Evolutionary conservation across 208 protist genomes (phyloP).

Genomic region (Crithidia expoeki): DNA sequence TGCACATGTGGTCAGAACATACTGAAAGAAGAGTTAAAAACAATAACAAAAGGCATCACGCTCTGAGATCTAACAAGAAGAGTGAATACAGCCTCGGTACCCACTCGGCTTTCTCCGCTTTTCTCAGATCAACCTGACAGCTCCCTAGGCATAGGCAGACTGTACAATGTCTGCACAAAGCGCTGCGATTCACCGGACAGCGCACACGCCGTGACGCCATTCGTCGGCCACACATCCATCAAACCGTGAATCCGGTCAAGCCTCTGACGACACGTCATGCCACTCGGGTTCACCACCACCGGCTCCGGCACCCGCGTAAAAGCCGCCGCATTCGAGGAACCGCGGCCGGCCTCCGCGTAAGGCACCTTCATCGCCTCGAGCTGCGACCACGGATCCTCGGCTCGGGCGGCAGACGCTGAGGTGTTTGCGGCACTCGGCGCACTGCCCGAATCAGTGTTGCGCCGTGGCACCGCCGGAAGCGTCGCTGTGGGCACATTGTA

Average conservation of each 20-base stretch:
- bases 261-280: conserved; percentile 52
- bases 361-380: conserved; percentile 64
- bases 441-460: background rate
- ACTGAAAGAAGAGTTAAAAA: no score
- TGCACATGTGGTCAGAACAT: no score
- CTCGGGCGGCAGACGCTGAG: background rate
- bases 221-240: conserved; percentile 64
- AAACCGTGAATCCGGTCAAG: conserved; percentile 47
- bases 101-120: no score
- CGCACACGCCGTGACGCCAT: conserved; percentile 40
- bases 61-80: no score
- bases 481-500: conserved; percentile 49
- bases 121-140: conserved; percentile 21
- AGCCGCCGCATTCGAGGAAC: conserved; percentile 15
- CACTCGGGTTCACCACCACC: conserved; percentile 59
- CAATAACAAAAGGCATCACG: no score
- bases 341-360: conserved; percentile 21
- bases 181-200: conserved; percentile 44
- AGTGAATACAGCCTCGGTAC: no score
- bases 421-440: background rate
- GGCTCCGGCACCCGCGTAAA: conserved; percentile 38
- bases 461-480: conserved; percentile 22
- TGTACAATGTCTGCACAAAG: conserved; percentile 53
- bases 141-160: conserved; percentile 66
- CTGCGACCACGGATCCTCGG: conserved; percentile 44